Evolutionary conservation across 129 eudicot species (phyloP), one percentile per base, ranked within the genome.

Genomic region (Arctium minus): DNA sequence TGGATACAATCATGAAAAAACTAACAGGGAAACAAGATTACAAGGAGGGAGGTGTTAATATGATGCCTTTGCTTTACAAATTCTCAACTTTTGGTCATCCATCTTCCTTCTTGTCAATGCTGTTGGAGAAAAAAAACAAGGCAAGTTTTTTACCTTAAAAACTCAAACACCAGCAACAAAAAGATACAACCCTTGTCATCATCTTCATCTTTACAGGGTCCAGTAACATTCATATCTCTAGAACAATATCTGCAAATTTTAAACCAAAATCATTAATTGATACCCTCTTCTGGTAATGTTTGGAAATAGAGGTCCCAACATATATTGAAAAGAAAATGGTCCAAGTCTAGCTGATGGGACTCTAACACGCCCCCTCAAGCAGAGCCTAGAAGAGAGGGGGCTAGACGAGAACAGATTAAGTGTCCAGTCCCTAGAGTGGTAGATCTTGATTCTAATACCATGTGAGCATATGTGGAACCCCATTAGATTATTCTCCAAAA

Each of bases 121-220:
- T 76, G 82, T 83, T 77, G 87, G 56, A n/a, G 8, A 42, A 84
- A 84, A 83, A 53, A 33, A 40, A 74, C 77, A 84, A 79, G 87
- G 87, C 87, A 73, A 73, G 65, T 71, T 84, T 71, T 84, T 79
- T 29, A 84, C 87, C 87, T 84, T 84, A 74, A 84, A 79, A 84
- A 46, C 75, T 84, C 87, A 84, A 73, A 79, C 84, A 84, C 79
- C 77, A 74, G 70, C 84, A 84, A 84, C 82, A 75, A 84, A 73
- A 64, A 40, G 80, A 84, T 65, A 67, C 18, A 76, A 76, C 70
- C 53, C 53, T 69, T 30, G 48, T 70, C 36, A 29, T 76, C 56
- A 39, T 39, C 29, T 7, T 22, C 67, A 84, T 73, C 84, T 73
- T 79, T 48, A 84, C 75, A 67, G 70, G 27, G 73, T 72, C 74